phyloP scores from a whole-genome alignment of 163 green algal genomes.

The Scenedesmus sp. region DNA sequence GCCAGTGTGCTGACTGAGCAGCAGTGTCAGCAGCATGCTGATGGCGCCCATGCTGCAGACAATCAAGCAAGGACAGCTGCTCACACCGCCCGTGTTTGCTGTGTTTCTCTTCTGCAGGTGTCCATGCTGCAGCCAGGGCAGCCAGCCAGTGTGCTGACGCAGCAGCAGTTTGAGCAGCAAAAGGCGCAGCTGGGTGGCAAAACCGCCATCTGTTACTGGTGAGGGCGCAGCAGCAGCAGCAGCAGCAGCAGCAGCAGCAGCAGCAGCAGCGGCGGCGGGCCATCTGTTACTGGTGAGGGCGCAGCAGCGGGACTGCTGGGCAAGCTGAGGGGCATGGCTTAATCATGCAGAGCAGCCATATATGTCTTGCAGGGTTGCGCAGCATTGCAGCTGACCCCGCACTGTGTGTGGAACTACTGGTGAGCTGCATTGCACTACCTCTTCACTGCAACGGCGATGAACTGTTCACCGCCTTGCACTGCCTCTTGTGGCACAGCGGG shows the following conservation, averaged over 20 bases:
- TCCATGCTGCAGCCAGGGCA: constrained; percentile 35
- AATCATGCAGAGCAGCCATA: not conserved
- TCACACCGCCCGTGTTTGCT: not conserved
- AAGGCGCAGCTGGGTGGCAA: not conserved
- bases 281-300: too few relatives aligned
- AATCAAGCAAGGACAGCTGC: not conserved
- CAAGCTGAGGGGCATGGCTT: not conserved
- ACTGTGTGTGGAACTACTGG: too few relatives aligned
- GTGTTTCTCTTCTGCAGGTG: constrained; percentile 18
- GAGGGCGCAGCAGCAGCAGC: not conserved
- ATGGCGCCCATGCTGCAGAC: not conserved
- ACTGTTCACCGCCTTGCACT: not conserved
- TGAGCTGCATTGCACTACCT: too few relatives aligned
- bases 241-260: not conserved
- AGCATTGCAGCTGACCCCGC: not conserved
- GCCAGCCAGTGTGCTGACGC: constrained; percentile 1
- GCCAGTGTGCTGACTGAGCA: not conserved
- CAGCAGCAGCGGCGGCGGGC: not conserved
- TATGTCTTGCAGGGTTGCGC: not conserved
- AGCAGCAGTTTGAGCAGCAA: constrained; percentile 20
- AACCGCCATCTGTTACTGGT: constrained; percentile 48
- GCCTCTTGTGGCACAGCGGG: too few relatives aligned
- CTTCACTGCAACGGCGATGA: not conserved
- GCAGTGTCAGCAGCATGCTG: not conserved
- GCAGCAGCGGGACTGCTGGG: not conserved